Percentiles rank a stretch among this genome's conserved stretches.
phyloP scores from a whole-genome alignment of 2,329 filamentous ascomycete genomes.

The Fusarium musae region DNA sequence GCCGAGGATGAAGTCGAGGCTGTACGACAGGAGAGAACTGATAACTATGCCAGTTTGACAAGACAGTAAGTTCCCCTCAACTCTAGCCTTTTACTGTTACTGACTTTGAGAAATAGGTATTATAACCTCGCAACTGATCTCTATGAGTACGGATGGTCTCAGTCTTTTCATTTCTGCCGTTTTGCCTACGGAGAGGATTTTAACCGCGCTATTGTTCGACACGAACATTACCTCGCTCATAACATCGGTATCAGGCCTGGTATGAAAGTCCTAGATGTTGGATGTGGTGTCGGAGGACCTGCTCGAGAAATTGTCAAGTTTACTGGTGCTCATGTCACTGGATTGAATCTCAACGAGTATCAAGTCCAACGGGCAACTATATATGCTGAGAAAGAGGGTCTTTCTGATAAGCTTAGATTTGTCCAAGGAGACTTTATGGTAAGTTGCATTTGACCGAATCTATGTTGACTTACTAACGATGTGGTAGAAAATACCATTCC shows the following conservation, averaged over 20 bases:
- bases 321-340: constrained; percentile 83
- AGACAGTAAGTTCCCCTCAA: constrained; percentile 72
- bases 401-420: constrained; percentile 82
- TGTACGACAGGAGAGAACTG: constrained; percentile 72
- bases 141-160: constrained; percentile 94
- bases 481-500: constrained; percentile 87
- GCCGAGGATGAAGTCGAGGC: constrained; percentile 80
- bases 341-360: constrained; percentile 98
- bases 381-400: constrained; percentile 82
- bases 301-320: constrained; percentile 95
- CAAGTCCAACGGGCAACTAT: constrained; percentile 88
- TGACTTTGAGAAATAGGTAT: constrained; percentile 65
- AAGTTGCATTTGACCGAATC: constrained; percentile 9
- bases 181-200: constrained; percentile 88
- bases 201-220: constrained; percentile 87
- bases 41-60: constrained; percentile 88
- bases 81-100: accelerated
- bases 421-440: constrained; percentile 98
- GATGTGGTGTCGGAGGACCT: constrained; percentile 94
- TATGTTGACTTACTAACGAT: no score
- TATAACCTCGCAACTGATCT: constrained; percentile 93
- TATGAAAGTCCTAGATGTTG: constrained; percentile 92
- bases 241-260: constrained; percentile 82
- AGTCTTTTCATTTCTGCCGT: constrained; percentile 95
- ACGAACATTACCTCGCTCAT: constrained; percentile 94